Conservation (phyloP, 2,329 filamentous ascomycete species). For the Cercospora nicotianae region DNA sequence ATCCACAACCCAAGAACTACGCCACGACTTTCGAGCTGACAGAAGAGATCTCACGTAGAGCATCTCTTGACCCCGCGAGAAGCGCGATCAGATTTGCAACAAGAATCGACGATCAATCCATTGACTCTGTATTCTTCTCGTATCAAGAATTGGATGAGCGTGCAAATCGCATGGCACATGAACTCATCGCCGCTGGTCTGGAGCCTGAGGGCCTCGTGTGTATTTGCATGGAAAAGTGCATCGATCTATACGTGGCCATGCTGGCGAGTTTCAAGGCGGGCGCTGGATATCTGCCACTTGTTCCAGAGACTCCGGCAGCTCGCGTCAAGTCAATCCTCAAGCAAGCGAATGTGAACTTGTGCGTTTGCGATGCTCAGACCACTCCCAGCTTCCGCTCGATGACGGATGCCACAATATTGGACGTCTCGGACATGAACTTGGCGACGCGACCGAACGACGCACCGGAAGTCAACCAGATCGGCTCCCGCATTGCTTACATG, state of each 20-base stretch:
- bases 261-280: slow-evolving; percentile 73
- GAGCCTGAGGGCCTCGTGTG: slow-evolving; percentile 62
- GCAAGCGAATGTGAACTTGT: slow-evolving; percentile 57
- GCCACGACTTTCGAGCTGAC: slow-evolving; percentile 38
- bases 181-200: slow-evolving; percentile 53
- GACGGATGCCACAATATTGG: slow-evolving; percentile 21
- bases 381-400: slow-evolving; percentile 20
- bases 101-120: slow-evolving; percentile 44
- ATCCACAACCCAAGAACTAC: slow-evolving; percentile 38
- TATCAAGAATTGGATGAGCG: slow-evolving; percentile 64
- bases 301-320: slow-evolving; percentile 67
- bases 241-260: slow-evolving; percentile 70
- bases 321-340: slow-evolving; percentile 62
- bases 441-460: slow-evolving; percentile 39
- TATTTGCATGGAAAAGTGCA: slow-evolving; percentile 73
- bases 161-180: slow-evolving; percentile 64
- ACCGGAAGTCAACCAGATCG: slow-evolving; percentile 39
- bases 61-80: slow-evolving; percentile 50
- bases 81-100: slow-evolving; percentile 66
- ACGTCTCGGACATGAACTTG: slow-evolving; percentile 38
- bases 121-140: slow-evolving; percentile 52
- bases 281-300: slow-evolving; percentile 75
- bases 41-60: slow-evolving; percentile 57
- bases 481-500: slow-evolving; percentile 64
- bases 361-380: slow-evolving; percentile 43